Conservation (phyloP, 345 rosid genomes). For the Fremontodendron californicum region DNA sequence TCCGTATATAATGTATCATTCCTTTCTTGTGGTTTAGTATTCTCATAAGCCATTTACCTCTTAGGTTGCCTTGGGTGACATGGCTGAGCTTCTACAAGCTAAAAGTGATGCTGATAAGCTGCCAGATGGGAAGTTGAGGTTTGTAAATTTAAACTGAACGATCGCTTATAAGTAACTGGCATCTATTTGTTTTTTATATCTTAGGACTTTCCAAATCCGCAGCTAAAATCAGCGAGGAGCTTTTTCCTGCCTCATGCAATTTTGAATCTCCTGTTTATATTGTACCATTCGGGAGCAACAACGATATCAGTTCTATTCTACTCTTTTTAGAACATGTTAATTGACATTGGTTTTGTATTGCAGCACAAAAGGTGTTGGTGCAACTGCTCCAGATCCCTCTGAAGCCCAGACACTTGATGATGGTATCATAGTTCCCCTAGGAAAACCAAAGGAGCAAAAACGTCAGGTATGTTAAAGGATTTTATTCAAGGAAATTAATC, state of each 20-base stretch:
- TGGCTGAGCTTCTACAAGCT: slow-evolving; percentile 60
- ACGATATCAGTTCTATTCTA: neutral
- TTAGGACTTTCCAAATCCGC: neutral
- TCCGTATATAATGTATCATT: neutral
- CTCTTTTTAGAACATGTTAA: neutral
- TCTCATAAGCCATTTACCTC: slow-evolving; percentile 1
- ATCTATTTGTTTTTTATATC: neutral
- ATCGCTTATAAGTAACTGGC: neutral
- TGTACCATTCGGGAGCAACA: neutral
- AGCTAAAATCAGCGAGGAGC: neutral
- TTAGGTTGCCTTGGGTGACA: slow-evolving; percentile 91
- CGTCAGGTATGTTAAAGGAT: slow-evolving; percentile 21
- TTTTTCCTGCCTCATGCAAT: neutral
- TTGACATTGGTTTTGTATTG: slow-evolving; percentile 18
- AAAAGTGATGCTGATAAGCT: slow-evolving; percentile 67
- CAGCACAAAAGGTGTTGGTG: slow-evolving; percentile 84
- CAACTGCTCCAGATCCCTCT: slow-evolving; percentile 59
- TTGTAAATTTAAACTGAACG: slow-evolving; percentile 4
- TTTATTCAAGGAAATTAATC: neutral
- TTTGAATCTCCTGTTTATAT: neutral
- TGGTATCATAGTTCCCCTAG: slow-evolving; percentile 68
- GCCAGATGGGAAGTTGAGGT: slow-evolving; percentile 86
- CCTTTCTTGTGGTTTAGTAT: neutral
- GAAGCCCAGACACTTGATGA: slow-evolving; percentile 60
- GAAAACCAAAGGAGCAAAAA: slow-evolving; percentile 53